phyloP scores from a whole-genome alignment of 805 yeast genomes.

The Myxozyma vanderwaltii region DNA sequence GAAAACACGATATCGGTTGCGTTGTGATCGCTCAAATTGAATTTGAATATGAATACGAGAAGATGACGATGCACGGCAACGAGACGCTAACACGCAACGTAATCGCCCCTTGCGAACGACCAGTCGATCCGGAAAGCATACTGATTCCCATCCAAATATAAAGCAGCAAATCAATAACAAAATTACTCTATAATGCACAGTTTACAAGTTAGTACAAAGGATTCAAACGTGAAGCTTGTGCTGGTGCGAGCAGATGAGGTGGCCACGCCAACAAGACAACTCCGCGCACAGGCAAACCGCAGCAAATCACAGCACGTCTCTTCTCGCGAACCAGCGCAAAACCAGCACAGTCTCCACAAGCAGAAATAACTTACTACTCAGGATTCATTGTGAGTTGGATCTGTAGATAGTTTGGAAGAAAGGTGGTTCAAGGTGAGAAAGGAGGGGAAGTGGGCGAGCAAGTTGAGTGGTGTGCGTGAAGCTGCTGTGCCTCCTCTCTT shows the following conservation, averaged over 20 bases:
- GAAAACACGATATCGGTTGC: too few relatives aligned
- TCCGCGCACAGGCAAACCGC: background rate
- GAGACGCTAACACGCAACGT: too few relatives aligned
- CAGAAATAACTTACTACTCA: conserved; percentile 4
- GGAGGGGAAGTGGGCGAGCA: background rate
- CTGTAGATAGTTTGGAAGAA: background rate
- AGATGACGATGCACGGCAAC: too few relatives aligned
- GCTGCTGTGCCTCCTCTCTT: background rate
- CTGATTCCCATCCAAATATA: background rate
- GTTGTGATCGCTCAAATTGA: too few relatives aligned
- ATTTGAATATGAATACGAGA: too few relatives aligned
- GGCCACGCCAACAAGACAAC: background rate
- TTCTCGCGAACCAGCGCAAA: background rate
- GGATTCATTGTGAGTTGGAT: conserved; percentile 6
- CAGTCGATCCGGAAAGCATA: too few relatives aligned
- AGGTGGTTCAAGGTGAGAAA: background rate
- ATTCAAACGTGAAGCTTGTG: background rate
- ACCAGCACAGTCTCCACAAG: background rate
- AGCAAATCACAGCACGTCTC: background rate
- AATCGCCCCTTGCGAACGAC: too few relatives aligned
- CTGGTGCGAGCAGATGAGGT: background rate
- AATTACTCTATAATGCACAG: background rate
- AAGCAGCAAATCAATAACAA: conserved; percentile 1
- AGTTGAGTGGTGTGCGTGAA: background rate
- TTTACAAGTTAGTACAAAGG: background rate